Percentiles rank a stretch among this genome's conserved stretches.
Conservation (phyloP, 164 flowering plant genomes). For the Tetracentron sinense region DNA sequence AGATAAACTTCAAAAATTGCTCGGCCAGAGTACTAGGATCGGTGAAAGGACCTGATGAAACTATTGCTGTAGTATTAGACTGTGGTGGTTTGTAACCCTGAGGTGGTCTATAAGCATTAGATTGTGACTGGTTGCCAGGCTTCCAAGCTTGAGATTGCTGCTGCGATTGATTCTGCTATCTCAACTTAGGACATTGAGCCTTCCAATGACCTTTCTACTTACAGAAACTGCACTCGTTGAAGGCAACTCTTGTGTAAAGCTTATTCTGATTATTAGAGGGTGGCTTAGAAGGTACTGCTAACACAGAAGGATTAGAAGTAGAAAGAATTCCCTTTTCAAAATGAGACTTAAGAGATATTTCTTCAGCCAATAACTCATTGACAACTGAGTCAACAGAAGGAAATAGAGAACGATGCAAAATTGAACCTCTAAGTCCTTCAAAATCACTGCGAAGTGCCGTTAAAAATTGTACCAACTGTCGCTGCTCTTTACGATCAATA, state of each 20-base stretch:
- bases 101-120: neutral
- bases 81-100: neutral
- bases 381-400: constrained; percentile 10
- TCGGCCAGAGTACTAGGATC: neutral
- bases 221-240: neutral
- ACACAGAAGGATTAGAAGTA: neutral
- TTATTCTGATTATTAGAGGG: neutral
- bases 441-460: constrained; percentile 10
- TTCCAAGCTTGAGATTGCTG: neutral
- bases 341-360: neutral
- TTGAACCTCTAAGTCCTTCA: constrained; percentile 1
- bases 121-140: neutral
- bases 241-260: neutral
- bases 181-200: neutral
- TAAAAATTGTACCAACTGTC: constrained; percentile 4
- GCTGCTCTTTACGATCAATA: too few relatives aligned
- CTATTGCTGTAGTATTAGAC: neutral
- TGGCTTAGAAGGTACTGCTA: neutral
- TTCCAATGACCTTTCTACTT: neutral
- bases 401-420: constrained; percentile 13
- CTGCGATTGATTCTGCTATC: neutral
- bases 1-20: constrained; percentile 7
- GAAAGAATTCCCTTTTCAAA: neutral
- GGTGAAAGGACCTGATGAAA: neutral
- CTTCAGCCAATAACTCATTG: constrained; percentile 7